Evolutionary conservation across 78 protist species (phyloP).

Genomic region (slime mould (Dictyostelium discoideum)): dicty_2.7 NC_007090.3:4237001-4237500

Average conservation of each 20-base stretch:
- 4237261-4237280: conserved; percentile 77
- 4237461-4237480: conserved; percentile 54
- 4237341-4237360: conserved; percentile 69
- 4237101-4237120: too few relatives aligned
- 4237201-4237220: conserved; percentile 78
- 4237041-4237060: not conserved
- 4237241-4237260: conserved; percentile 79
- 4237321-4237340: conserved; percentile 64
- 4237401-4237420: conserved; percentile 52
- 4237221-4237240: conserved; percentile 79
- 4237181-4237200: conserved; percentile 80
- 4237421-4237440: conserved; percentile 77
- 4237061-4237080: not conserved
- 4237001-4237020: not conserved
- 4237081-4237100: too few relatives aligned
- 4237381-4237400: conserved; percentile 55
- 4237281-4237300: conserved; percentile 66
- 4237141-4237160: conserved; percentile 77
- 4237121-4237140: conserved; percentile 12
- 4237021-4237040: not conserved
- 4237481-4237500: conserved; percentile 80
- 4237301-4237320: conserved; percentile 67
- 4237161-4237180: conserved; percentile 81
- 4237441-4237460: conserved; percentile 64
- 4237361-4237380: not conserved